phyloP scores from a whole-genome alignment of 1,284 basidiomycete species.

The Macrocystidia cucumis region DNA sequence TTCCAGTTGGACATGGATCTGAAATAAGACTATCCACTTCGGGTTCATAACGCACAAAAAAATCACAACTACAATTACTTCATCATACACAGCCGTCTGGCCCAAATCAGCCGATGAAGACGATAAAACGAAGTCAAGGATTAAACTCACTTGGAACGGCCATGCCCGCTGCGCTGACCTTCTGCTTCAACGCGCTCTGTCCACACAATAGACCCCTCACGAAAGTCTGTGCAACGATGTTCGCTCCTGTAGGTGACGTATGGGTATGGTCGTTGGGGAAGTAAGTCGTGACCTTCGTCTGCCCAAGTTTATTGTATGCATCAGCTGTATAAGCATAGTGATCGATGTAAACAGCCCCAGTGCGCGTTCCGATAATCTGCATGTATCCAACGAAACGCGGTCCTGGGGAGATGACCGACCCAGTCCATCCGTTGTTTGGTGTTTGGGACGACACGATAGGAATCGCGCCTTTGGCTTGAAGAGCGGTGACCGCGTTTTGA shows the following conservation, averaged over 20 bases:
- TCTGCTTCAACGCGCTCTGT: constrained; percentile 11
- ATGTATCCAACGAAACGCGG: constrained; percentile 27
- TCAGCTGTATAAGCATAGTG: constrained; percentile 23
- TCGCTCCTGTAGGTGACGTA: constrained; percentile 21
- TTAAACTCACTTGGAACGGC: constrained; percentile 15
- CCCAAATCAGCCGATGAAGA: background rate
- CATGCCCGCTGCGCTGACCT: constrained; percentile 15
- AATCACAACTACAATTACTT: too few species aligned
- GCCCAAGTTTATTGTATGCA: constrained; percentile 20
- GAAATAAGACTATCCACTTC: too few species aligned
- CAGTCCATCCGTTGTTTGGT: constrained; percentile 25
- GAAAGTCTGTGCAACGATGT: constrained; percentile 23
- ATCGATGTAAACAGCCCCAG: constrained; percentile 22
- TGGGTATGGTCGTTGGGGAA: constrained; percentile 28
- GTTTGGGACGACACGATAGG: constrained; percentile 26
- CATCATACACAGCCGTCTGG: constrained; percentile 5
- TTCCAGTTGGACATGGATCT: too few species aligned
- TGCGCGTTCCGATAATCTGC: constrained; percentile 15
- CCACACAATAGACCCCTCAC: constrained; percentile 16
- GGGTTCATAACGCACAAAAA: too few species aligned
- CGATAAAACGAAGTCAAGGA: background rate
- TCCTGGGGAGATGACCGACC: constrained; percentile 15
- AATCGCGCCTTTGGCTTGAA: constrained; percentile 25
- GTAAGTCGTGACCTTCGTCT: constrained; percentile 16
- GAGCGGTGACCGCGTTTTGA: constrained; percentile 19